Evolutionary conservation across 1,284 basidiomycete genomes (phyloP).

Genomic region (Ustilago trichophora): DNA sequence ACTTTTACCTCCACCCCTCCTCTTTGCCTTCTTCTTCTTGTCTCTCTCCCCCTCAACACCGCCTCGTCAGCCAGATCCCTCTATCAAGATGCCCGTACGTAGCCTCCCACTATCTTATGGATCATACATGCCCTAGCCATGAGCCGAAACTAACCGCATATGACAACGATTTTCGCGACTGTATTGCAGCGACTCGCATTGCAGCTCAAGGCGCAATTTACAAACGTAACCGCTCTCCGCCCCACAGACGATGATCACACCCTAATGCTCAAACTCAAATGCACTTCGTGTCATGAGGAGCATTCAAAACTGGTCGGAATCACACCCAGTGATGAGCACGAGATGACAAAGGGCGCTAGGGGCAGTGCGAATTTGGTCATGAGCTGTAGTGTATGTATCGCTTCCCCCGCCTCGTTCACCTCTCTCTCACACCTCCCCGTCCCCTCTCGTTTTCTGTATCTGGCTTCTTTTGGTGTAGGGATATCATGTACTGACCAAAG

Average conservation of each 20-base stretch:
- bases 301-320: slow-evolving; percentile 60
- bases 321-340: slow-evolving; percentile 46
- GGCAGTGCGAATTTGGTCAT: slow-evolving; percentile 61
- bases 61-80: no score
- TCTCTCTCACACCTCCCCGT: not conserved
- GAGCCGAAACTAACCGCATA: no score
- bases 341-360: slow-evolving; percentile 54
- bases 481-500: no score
- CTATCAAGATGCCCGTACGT: slow-evolving; percentile 7
- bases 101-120: not conserved
- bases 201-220: slow-evolving; percentile 59
- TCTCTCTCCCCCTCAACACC: not conserved
- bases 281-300: slow-evolving; percentile 61
- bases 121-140: no score
- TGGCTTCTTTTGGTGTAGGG: not conserved
- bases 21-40: not conserved
- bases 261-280: slow-evolving; percentile 57
- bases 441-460: not conserved
- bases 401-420: no score
- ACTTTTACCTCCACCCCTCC: not conserved
- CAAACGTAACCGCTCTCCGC: slow-evolving; percentile 51
- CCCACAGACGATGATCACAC: slow-evolving; percentile 56
- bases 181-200: slow-evolving; percentile 56
- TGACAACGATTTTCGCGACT: no score
- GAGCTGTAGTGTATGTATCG: slow-evolving; percentile 44